Conservation (phyloP, 164 flowering plant species). For the Litsea cubeba region DNA sequence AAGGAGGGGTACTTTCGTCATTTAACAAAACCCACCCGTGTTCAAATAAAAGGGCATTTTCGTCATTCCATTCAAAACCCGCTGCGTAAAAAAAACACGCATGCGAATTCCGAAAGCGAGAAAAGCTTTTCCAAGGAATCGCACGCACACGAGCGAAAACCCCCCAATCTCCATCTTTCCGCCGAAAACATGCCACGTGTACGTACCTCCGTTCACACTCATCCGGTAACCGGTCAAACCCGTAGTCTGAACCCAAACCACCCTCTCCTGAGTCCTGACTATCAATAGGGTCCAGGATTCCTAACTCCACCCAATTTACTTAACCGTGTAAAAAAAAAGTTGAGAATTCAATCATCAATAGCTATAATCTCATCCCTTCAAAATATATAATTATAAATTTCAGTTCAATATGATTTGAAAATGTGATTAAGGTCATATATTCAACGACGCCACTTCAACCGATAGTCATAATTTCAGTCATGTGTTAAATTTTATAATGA, state of each 20-base stretch:
- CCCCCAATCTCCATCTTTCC: neutral
- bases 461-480: too few species aligned
- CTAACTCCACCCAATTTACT: too few species aligned
- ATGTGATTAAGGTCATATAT: too few species aligned
- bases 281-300: too few species aligned
- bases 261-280: too few species aligned
- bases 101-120: neutral
- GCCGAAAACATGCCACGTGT: slow-evolving; percentile 28
- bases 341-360: too few species aligned
- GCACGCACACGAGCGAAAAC: slow-evolving; percentile 9
- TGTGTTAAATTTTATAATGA: too few species aligned
- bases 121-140: slow-evolving; percentile 1
- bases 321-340: too few species aligned
- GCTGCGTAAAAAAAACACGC: neutral
- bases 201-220: slow-evolving; percentile 24
- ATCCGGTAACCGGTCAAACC: slow-evolving; percentile 38
- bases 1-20: neutral
- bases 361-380: too few species aligned
- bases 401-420: too few species aligned
- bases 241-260: slow-evolving; percentile 7
- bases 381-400: too few species aligned
- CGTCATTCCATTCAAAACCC: neutral
- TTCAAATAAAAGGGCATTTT: neutral
- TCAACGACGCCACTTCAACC: too few species aligned
- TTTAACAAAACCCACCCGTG: neutral